Percentiles rank a stretch among this genome's conserved stretches.
Evolutionary conservation across 768 basidiomycete genomes (phyloP).

Genomic region (Boletellus emodensis): DNA sequence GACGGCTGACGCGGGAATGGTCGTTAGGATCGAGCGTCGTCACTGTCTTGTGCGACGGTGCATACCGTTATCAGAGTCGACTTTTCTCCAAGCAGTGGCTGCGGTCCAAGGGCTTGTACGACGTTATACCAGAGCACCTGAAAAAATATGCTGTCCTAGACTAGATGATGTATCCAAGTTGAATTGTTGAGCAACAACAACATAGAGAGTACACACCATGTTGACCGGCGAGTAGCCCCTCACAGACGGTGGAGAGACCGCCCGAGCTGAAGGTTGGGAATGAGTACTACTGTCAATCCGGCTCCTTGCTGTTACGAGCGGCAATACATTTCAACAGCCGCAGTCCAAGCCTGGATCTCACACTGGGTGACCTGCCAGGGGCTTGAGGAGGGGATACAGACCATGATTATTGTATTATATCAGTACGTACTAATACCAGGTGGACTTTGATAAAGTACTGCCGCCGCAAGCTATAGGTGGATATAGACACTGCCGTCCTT

Average conservation of each 20-base stretch:
- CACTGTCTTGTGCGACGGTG: constrained; percentile 92
- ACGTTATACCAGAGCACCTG: constrained; percentile 77
- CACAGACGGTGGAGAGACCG: constrained; percentile 25
- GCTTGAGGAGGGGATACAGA: constrained; percentile 19
- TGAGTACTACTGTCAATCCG: too few species aligned
- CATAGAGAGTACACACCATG: too few species aligned
- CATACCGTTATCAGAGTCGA: constrained; percentile 94
- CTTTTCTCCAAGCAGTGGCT: constrained; percentile 95
- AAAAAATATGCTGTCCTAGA: constrained; percentile 89
- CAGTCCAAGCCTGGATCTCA: background rate
- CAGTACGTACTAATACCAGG: background rate
- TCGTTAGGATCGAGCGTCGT: constrained; percentile 71
- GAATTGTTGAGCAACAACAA: too few species aligned
- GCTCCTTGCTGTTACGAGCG: too few species aligned
- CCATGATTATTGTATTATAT: constrained; percentile 11
- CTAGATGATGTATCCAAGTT: constrained; percentile 28
- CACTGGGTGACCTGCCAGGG: too few species aligned
- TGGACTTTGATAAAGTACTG: too few species aligned
- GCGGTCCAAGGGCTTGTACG: constrained; percentile 67
- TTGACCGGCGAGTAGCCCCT: constrained; percentile 11
- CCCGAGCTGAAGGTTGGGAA: too few species aligned
- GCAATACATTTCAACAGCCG: too few species aligned
- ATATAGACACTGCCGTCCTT: constrained; percentile 25
- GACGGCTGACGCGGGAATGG: background rate
- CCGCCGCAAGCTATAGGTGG: background rate